Conservation (phyloP, 768 basidiomycete genomes). For the Rhodotorula diobovata region DNA sequence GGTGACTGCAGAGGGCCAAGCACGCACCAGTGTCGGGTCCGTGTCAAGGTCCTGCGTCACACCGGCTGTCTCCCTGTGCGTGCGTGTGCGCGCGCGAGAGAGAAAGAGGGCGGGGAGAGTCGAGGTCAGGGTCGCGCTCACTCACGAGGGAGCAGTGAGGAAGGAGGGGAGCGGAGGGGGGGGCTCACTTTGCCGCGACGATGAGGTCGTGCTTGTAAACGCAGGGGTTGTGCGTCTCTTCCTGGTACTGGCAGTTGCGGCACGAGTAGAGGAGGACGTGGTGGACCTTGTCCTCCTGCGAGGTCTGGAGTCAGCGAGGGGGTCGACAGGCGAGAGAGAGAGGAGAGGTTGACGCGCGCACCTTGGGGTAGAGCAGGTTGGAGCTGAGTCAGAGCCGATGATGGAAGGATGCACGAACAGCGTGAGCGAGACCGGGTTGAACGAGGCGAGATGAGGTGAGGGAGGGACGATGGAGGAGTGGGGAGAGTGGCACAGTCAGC, state of each 20-base stretch:
- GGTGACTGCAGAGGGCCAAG: not conserved
- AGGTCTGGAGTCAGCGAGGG: not conserved
- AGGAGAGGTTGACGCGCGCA: constrained; percentile 24
- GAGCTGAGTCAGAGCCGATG: constrained; percentile 55
- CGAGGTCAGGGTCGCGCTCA: too few species aligned
- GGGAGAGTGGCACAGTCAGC: not conserved
- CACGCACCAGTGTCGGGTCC: constrained; percentile 77
- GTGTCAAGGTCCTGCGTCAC: constrained; percentile 79
- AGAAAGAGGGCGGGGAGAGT: not conserved
- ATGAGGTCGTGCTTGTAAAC: constrained; percentile 91
- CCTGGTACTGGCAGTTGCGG: constrained; percentile 80
- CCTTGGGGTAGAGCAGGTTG: constrained; percentile 77
- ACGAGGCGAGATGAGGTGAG: not conserved
- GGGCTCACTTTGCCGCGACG: constrained; percentile 78
- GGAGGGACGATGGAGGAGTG: not conserved
- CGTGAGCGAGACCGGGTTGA: not conserved
- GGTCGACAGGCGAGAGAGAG: not conserved
- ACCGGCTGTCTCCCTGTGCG: constrained; percentile 78
- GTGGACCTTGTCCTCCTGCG: constrained; percentile 75
- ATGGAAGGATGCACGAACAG: not conserved
- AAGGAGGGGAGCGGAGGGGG: not conserved
- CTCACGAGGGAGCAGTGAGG: too few species aligned
- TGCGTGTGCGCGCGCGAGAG: not conserved
- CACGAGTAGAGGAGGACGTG: constrained; percentile 85
- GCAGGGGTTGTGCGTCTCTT: constrained; percentile 77